phyloP scores from a whole-genome alignment of 345 rosid species.

The Pugionium dolabratum region DNA sequence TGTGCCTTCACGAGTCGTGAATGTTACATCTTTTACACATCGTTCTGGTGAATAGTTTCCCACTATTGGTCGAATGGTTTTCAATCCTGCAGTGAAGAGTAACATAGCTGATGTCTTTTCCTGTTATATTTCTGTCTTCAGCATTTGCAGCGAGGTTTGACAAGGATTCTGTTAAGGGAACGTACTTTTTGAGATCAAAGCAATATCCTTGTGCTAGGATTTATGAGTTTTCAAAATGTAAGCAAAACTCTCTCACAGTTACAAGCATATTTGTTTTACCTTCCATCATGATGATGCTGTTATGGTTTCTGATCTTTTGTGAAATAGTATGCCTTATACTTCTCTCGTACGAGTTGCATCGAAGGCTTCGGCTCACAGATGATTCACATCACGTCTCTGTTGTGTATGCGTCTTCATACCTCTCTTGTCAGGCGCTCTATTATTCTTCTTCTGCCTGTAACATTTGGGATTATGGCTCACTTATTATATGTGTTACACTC shows the following conservation, averaged over 20 bases:
- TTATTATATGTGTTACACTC: no score
- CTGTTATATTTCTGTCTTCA: constrained; percentile 34
- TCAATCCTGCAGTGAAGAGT: constrained; percentile 1
- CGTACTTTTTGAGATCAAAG: constrained; percentile 47
- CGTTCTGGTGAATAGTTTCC: constrained; percentile 52
- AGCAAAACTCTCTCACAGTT: constrained; percentile 15
- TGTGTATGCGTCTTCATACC: constrained; percentile 49
- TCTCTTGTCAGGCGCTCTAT: not conserved
- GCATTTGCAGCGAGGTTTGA: constrained; percentile 53
- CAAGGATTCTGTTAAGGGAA: constrained; percentile 62
- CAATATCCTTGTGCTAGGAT: constrained; percentile 61
- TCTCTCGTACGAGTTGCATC: constrained; percentile 78
- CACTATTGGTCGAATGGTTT: not conserved
- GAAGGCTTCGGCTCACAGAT: constrained; percentile 51
- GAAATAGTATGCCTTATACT: constrained; percentile 69
- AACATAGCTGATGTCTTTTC: constrained; percentile 7
- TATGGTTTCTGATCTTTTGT: constrained; percentile 24
- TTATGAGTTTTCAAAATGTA: constrained; percentile 85
- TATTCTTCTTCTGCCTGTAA: not conserved
- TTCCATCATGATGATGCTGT: constrained; percentile 9
- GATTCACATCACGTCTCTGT: constrained; percentile 59
- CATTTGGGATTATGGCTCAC: not conserved
- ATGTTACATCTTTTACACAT: constrained; percentile 93
- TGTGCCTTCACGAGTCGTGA: constrained; percentile 79
- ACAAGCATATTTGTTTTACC: not conserved